Base-by-base conservation (phyloP, 805 yeast genomes). In the Candida rishiriensis region DNA sequence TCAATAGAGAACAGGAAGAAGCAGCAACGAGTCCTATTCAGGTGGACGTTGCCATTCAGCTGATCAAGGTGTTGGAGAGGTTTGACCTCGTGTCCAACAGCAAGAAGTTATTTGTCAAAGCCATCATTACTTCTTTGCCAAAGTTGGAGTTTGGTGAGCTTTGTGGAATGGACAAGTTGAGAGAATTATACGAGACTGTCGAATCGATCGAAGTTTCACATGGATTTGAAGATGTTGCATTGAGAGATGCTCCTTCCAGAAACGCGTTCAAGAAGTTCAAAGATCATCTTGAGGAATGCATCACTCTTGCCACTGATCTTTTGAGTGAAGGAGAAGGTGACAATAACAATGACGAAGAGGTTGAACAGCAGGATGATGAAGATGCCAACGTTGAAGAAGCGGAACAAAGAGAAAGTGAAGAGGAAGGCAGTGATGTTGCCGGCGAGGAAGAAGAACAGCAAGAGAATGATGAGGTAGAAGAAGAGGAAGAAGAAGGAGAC, bases 51-150 rank as follows among this genome's bases (percentile, higher is more conserved):
- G 77, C 78, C 0, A 59, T 72, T 28, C 81, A 79, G 21, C 63
- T 85, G 10, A 56, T 86, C 38, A 72, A 70, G 28, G 69, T 76
- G 0, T 64, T 83, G 17, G 73, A 66, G 6, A 65, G 61, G 28
- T 56, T 68, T 30, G 81, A 75, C n/a, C 70, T 78, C 12, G 72
- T 75, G 29, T 76, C 73, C 3, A 68, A 78, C 6, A 73, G 76
- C 31, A 81, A 77, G 49, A 68, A 61, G 4, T 30, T 10, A 14
- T 65, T 73, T 32, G 77, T 77, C 47, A 83, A 76, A 48, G 69
- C 79, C 31, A 66, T 85, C 1, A 57, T 84, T 10, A 64, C 65
- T 12, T 72, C 73, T 36, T 61, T 86, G 29, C 66, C 71, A 21
- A 78, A 76, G 49, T 65, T 85, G 15, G 57, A 54, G 29, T 62